Conservation (phyloP, 2,329 filamentous ascomycete genomes). For the Botryotinia convoluta region DNA sequence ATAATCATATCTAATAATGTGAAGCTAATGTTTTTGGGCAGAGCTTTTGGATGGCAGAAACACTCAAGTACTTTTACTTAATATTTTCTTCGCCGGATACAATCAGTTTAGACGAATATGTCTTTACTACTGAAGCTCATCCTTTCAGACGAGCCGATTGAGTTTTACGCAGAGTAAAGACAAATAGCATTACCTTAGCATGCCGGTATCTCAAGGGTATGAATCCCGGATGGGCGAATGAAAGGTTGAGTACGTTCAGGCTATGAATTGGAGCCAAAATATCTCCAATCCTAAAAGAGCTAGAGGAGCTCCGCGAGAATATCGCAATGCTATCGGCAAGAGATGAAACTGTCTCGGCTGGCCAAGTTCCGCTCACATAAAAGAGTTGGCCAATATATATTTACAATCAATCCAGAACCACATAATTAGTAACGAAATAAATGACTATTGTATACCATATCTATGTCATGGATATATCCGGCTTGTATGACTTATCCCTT, state of each 20-base stretch:
- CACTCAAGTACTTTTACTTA: conserved; percentile 61
- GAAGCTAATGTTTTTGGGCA: conserved; percentile 3
- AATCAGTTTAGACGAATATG: conserved; percentile 59
- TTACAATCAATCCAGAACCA: no score
- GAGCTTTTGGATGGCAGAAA: conserved; percentile 60
- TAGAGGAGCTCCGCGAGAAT: neutral
- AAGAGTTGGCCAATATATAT: neutral
- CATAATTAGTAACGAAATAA: neutral
- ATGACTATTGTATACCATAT: no score
- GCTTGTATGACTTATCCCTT: neutral
- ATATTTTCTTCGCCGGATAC: conserved; percentile 47
- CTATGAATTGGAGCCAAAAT: neutral
- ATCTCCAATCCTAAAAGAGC: neutral
- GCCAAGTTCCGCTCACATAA: no score
- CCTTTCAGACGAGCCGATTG: conserved; percentile 24
- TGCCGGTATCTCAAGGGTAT: neutral
- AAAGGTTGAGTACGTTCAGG: neutral
- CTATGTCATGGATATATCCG: neutral
- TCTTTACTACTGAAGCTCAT: conserved; percentile 40
- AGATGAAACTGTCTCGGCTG: neutral
- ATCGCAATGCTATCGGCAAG: neutral
- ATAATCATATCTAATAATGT: neutral
- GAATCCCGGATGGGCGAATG: no score
- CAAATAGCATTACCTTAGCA: no score
- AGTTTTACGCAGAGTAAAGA: neutral